Percentiles rank a stretch among this genome's conserved stretches.
Evolutionary conservation across 2,329 filamentous ascomycete genomes (phyloP).

Genomic region (Xylaria sp.): DNA sequence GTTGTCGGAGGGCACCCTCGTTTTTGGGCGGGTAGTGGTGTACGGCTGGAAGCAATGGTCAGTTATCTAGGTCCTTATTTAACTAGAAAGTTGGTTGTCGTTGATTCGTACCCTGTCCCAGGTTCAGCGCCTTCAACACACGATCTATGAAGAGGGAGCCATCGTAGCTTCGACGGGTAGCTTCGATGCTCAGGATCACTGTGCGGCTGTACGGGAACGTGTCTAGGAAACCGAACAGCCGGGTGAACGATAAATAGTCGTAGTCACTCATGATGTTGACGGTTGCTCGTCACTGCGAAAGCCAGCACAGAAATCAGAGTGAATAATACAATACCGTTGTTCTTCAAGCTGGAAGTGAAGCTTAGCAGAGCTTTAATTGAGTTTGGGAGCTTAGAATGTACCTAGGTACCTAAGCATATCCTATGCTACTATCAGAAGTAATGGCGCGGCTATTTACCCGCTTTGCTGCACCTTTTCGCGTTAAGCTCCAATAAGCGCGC

Average conservation of each 20-base stretch:
- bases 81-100: too few species aligned
- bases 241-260: conserved; percentile 67
- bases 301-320: neutral
- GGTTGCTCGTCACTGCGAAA: neutral
- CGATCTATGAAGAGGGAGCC: conserved; percentile 83
- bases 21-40: conserved; percentile 80
- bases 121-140: conserved; percentile 75
- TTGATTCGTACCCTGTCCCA: conserved; percentile 70
- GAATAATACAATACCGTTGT: neutral
- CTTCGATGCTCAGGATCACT: conserved; percentile 70
- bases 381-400: neutral
- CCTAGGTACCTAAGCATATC: neutral
- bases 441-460: too few species aligned
- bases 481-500: conserved; percentile 14
- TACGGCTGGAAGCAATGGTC: conserved; percentile 52
- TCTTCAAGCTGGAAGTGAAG: too few species aligned
- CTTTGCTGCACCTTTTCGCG: conserved; percentile 29
- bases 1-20: conserved; percentile 72
- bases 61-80: neutral
- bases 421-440: conserved; percentile 5
- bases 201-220: conserved; percentile 72
- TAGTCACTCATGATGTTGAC: conserved; percentile 67
- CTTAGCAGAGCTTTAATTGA: conserved; percentile 9
- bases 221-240: conserved; percentile 72
- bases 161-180: conserved; percentile 73